Conservation (phyloP, 192 early-diverging fungal species). For the Glomus cerebriforme region DNA sequence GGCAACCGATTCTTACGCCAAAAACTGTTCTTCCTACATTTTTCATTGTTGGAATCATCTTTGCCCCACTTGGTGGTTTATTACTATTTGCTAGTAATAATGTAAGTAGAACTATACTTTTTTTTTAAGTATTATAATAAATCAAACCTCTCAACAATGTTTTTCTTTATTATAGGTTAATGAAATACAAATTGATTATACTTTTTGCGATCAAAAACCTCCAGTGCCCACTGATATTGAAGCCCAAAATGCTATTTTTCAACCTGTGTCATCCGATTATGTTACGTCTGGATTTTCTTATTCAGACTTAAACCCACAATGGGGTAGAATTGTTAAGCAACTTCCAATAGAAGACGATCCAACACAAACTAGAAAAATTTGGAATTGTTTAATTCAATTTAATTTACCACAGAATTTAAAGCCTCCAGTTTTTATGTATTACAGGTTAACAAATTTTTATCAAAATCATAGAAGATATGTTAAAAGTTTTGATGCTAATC, state of each 20-base stretch:
- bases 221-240: background rate
- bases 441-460: constrained; percentile 96
- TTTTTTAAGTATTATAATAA: too few species aligned
- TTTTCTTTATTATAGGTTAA: constrained; percentile 57
- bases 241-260: background rate
- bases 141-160: background rate
- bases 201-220: constrained; percentile 63
- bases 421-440: constrained; percentile 89
- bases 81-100: constrained; percentile 85
- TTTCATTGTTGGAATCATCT: constrained; percentile 90
- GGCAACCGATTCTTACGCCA: constrained; percentile 98
- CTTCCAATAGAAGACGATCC: background rate
- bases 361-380: background rate
- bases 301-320: constrained; percentile 1
- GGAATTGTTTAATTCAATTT: constrained; percentile 74
- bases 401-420: constrained; percentile 67
- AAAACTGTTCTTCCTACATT: constrained; percentile 97
- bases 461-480: constrained; percentile 98
- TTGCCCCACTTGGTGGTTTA: constrained; percentile 93
- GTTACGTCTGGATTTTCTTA: constrained; percentile 34
- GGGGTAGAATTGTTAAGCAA: background rate
- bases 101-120: constrained; percentile 45
- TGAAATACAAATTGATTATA: constrained; percentile 94
- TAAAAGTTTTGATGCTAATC: constrained; percentile 81
- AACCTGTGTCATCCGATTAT: constrained; percentile 5